Conservation (phyloP, 2,329 filamentous ascomycete species). For the Exophiala viscosa region DNA sequence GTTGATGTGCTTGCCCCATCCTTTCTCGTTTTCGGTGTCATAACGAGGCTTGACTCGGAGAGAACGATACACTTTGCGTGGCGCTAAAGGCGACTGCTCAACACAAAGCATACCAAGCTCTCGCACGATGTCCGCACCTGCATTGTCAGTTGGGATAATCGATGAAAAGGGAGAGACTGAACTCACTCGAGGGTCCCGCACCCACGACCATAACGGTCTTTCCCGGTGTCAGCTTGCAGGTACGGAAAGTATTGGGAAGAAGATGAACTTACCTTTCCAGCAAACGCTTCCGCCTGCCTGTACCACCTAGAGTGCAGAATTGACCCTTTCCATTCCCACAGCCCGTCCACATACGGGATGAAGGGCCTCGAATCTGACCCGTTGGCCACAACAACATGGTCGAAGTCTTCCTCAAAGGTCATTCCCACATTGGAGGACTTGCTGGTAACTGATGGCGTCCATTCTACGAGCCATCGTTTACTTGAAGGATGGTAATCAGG, state of each 20-base stretch:
- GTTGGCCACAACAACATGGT: conserved; percentile 12
- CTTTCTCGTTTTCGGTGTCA: conserved; percentile 9
- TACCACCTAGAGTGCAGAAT: conserved; percentile 12
- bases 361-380: conserved; percentile 11
- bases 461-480: conserved; percentile 9
- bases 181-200: conserved; percentile 10
- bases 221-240: neutral
- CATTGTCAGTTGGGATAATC: neutral
- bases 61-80: conserved; percentile 5
- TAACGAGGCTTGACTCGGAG: conserved; percentile 7
- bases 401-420: conserved; percentile 6
- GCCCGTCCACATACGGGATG: conserved; percentile 6
- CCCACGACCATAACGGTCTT: conserved; percentile 10
- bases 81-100: conserved; percentile 6
- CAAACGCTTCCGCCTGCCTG: conserved; percentile 6
- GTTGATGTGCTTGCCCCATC: conserved; percentile 2
- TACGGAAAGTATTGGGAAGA: neutral
- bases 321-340: conserved; percentile 6
- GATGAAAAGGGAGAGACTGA: neutral
- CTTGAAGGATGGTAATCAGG: conserved; percentile 1
- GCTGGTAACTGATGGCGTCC: conserved; percentile 9
- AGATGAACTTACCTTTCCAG: conserved; percentile 7
- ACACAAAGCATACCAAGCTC: conserved; percentile 12
- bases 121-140: conserved; percentile 11
- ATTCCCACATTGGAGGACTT: conserved; percentile 1